These are phyloP conservation scores for Diaporthe ampelina DNA, from an alignment of 2,329 filamentous ascomycete genomes.

Conservation along the genomic window DNA sequence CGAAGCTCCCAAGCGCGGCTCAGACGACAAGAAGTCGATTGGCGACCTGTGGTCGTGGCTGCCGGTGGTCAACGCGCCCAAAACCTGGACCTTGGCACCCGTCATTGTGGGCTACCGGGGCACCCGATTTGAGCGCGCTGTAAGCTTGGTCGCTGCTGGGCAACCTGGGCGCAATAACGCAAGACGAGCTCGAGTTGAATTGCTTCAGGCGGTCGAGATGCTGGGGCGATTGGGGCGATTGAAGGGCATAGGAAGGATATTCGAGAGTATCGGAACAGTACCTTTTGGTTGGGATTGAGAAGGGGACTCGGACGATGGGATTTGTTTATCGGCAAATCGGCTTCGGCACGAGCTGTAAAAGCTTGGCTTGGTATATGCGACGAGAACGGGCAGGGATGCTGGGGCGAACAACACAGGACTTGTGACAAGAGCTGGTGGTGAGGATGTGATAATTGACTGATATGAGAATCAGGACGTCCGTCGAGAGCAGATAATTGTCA, in stretches of 20 bases:
- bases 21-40: constrained; percentile 29
- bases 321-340: constrained; percentile 39
- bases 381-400: constrained; percentile 13
- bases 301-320: constrained; percentile 8
- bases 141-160: constrained; percentile 34
- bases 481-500: constrained; percentile 33
- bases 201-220: not conserved
- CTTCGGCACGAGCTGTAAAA: constrained; percentile 38
- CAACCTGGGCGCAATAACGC: constrained; percentile 1
- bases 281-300: constrained; percentile 33
- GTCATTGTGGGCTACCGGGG: constrained; percentile 36
- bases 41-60: constrained; percentile 24
- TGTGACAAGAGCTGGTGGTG: constrained; percentile 37
- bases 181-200: not conserved
- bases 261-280: constrained; percentile 25
- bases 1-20: constrained; percentile 18
- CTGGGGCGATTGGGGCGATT: not conserved
- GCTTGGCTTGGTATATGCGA: constrained; percentile 23
- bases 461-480: constrained; percentile 32
- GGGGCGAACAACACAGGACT: constrained; percentile 43
- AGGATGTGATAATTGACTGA: constrained; percentile 36
- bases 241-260: not conserved
- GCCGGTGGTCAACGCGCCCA: constrained; percentile 23
- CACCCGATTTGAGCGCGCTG: constrained; percentile 5
- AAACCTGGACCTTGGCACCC: constrained; percentile 38